Conservation (phyloP, 2,329 filamentous ascomycete species). For the Fonsecaea pedrosoi region DNA sequence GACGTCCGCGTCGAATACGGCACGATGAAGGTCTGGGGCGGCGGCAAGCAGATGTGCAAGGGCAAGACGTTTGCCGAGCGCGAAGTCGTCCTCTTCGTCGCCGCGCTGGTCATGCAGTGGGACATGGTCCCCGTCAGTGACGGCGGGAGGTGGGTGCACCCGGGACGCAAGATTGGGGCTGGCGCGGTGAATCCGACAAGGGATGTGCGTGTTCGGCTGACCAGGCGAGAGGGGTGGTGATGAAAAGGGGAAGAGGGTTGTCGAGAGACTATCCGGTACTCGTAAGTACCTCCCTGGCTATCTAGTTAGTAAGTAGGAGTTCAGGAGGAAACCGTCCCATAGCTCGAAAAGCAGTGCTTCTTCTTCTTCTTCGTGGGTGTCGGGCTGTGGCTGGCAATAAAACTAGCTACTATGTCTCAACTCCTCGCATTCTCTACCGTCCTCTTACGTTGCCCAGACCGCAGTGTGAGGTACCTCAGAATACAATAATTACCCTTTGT, state of each 20-base stretch:
- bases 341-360: no score
- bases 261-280: background rate
- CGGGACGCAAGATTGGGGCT: constrained; percentile 56
- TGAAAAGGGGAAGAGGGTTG: background rate
- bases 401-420: no score
- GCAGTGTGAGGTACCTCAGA: no score
- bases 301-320: no score
- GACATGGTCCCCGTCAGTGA: constrained; percentile 58
- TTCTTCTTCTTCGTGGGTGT: no score
- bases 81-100: constrained; percentile 58
- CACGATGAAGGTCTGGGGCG: constrained; percentile 58
- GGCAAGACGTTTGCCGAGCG: constrained; percentile 59
- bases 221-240: constrained; percentile 44
- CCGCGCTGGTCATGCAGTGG: constrained; percentile 63
- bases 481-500: no score
- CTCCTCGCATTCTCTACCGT: no score
- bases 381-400: no score
- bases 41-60: constrained; percentile 58
- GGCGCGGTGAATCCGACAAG: constrained; percentile 59
- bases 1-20: constrained; percentile 48
- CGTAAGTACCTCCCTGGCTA: no score
- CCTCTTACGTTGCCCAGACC: no score
- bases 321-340: no score
- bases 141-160: constrained; percentile 57
- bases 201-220: constrained; percentile 63